These are phyloP conservation scores for Colletotrichum gigasporum DNA, from an alignment of 2,329 filamentous ascomycete genomes.

Conservation along the genomic window DNA sequence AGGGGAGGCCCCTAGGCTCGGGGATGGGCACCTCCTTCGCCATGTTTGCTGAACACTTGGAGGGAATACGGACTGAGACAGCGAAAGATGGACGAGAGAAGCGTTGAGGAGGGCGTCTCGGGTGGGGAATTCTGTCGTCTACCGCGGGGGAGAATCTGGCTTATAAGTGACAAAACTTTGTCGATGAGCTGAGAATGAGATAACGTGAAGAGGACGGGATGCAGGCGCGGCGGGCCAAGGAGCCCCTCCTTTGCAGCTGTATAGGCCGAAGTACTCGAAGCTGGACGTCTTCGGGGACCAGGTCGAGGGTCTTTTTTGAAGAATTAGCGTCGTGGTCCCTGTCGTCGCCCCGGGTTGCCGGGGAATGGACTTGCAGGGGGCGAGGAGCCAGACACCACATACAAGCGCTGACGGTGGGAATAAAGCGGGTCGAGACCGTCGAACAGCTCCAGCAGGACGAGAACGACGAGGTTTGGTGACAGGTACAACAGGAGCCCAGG, in stretches of 20 bases:
- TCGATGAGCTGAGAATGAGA: no score
- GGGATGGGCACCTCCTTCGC: constrained; percentile 32
- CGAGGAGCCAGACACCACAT: neutral
- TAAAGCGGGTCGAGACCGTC: constrained; percentile 3
- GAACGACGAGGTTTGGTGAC: no score
- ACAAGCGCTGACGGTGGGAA: neutral
- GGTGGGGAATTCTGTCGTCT: no score
- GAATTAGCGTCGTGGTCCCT: neutral
- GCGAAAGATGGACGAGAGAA: no score
- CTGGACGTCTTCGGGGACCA: neutral
- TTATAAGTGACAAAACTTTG: no score
- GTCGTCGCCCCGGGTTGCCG: neutral
- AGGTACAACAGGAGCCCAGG: no score
- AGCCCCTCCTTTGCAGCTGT: no score
- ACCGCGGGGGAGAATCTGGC: no score
- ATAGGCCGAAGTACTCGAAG: neutral
- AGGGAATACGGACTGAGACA: no score
- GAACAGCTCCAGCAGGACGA: neutral
- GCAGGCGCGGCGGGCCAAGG: no score
- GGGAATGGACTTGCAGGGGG: neutral
- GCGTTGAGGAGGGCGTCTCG: no score
- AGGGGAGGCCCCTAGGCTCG: constrained; percentile 68
- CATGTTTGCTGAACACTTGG: constrained; percentile 36
- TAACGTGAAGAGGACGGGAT: no score
- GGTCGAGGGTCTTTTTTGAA: neutral